Conservation (phyloP, 495 filamentous ascomycete species). For the Platismatia glauca region DNA sequence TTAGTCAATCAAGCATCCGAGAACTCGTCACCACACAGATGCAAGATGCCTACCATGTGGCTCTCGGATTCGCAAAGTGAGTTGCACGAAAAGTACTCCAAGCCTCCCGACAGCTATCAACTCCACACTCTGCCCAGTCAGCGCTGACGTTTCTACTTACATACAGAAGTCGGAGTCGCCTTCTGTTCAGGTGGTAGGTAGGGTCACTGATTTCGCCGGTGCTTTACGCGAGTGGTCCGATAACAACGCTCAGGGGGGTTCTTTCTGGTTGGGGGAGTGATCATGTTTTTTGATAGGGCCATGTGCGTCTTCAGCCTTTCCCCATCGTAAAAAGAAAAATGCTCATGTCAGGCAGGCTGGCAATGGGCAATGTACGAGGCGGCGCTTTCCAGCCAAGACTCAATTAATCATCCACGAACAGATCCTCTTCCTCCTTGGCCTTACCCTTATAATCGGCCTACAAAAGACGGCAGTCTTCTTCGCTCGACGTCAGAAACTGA, state of each 20-base stretch:
- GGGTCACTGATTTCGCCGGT: constrained; percentile 12
- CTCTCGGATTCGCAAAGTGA: constrained; percentile 90
- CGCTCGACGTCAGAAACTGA: constrained; percentile 80
- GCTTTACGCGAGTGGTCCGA: constrained; percentile 17
- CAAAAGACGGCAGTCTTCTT: constrained; percentile 89
- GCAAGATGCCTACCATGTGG: constrained; percentile 73
- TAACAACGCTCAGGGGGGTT: constrained; percentile 56
- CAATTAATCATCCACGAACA: constrained; percentile 26
- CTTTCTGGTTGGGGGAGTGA: constrained; percentile 85
- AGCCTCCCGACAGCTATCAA: not conserved
- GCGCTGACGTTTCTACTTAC: constrained; percentile 13
- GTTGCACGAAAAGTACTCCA: constrained; percentile 24
- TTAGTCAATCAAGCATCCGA: not conserved
- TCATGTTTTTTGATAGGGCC: constrained; percentile 95
- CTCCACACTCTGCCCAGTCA: not conserved
- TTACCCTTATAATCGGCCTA: constrained; percentile 90
- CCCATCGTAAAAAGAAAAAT: not conserved
- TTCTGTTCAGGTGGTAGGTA: constrained; percentile 93
- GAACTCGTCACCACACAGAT: not conserved
- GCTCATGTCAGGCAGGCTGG: constrained; percentile 43
- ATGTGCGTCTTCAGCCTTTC: constrained; percentile 48
- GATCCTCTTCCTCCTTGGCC: constrained; percentile 95
- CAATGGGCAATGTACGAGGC: constrained; percentile 72
- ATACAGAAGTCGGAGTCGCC: constrained; percentile 79
- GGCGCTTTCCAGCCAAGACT: not conserved